These are phyloP conservation scores for Fusarium denticulatum DNA, from an alignment of 2,329 filamentous ascomycete genomes.

Conservation along the genomic window DNA sequence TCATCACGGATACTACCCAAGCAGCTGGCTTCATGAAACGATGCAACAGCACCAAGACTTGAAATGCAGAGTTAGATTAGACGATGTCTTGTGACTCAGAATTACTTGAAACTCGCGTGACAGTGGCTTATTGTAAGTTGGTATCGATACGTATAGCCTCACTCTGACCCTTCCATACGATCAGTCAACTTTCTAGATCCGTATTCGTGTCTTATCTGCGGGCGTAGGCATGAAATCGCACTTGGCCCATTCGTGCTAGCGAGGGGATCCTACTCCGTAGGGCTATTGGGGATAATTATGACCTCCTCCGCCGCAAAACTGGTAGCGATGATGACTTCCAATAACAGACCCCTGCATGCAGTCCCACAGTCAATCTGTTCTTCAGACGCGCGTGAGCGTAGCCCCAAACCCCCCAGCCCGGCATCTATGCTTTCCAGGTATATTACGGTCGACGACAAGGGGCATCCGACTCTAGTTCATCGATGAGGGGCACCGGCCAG, in stretches of 20 bases:
- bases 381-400: neutral
- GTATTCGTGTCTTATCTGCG: neutral
- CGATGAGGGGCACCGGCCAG: neutral
- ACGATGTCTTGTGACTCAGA: neutral
- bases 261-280: neutral
- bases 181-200: neutral
- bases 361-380: neutral
- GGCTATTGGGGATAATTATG: neutral
- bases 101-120: neutral
- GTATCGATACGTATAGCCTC: neutral
- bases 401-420: neutral
- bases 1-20: neutral
- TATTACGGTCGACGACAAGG: neutral
- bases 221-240: neutral
- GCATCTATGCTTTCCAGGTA: neutral
- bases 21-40: neutral
- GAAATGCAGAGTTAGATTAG: neutral
- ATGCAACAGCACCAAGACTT: neutral
- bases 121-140: neutral
- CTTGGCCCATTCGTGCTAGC: neutral
- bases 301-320: no score
- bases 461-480: neutral
- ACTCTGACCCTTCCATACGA: neutral
- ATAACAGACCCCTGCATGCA: neutral
- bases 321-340: neutral